Conservation (phyloP, 192 early-diverging fungal genomes). For the Podila minutissima region DNA sequence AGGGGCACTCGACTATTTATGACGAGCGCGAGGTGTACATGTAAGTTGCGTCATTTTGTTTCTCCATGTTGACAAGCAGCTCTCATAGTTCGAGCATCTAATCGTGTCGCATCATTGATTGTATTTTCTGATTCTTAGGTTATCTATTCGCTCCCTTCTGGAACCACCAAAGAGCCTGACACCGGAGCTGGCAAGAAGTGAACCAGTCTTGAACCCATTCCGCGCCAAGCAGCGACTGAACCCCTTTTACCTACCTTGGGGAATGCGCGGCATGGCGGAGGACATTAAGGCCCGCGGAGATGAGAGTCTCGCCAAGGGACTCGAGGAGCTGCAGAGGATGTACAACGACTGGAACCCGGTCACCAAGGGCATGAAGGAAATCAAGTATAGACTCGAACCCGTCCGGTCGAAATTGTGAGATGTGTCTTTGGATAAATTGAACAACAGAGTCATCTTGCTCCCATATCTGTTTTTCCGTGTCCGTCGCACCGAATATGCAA, state of each 20-base stretch:
- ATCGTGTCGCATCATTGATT: conserved; percentile 2
- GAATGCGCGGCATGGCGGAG: conserved; percentile 85
- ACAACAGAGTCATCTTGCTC: too few species aligned
- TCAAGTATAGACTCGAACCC: conserved; percentile 94
- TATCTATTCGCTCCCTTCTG: conserved; percentile 47
- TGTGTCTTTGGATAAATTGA: too few species aligned
- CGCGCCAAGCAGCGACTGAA: conserved; percentile 78
- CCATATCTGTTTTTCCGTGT: too few species aligned
- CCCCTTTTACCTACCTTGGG: conserved; percentile 94
- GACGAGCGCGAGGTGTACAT: conserved; percentile 89
- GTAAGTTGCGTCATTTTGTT: conserved; percentile 20
- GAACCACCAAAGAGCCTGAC: conserved; percentile 34
- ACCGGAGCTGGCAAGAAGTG: conserved; percentile 19
- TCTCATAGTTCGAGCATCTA: not conserved
- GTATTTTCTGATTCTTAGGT: conserved; percentile 19
- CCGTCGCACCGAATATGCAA: too few species aligned
- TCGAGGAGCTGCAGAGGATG: conserved; percentile 69
- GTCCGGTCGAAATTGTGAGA: conserved; percentile 70
- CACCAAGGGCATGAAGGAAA: conserved; percentile 76
- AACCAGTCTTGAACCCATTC: conserved; percentile 64
- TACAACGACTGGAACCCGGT: conserved; percentile 87
- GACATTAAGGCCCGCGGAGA: conserved; percentile 70
- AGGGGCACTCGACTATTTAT: conserved; percentile 95
- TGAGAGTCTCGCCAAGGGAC: conserved; percentile 65
- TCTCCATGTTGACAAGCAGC: not conserved